Conservation (phyloP, 345 rosid species). For the Geranium rotundifolium region DNA sequence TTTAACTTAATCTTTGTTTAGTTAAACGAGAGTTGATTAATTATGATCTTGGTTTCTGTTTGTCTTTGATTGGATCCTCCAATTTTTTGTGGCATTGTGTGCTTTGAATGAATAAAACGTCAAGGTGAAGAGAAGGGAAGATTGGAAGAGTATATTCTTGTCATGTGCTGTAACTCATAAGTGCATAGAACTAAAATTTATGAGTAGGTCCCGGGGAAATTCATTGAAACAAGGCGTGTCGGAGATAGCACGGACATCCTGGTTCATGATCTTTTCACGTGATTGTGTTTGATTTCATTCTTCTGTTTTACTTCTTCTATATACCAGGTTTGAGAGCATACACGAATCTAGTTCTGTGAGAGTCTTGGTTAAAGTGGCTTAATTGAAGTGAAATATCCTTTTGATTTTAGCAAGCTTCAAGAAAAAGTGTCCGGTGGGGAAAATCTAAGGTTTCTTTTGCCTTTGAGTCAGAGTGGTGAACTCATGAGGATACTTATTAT, state of each 20-base stretch:
- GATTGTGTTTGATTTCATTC: neutral
- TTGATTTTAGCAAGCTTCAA: neutral
- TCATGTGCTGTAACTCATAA: neutral
- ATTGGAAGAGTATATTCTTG: neutral
- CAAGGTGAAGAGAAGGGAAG: neutral
- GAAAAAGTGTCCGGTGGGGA: neutral
- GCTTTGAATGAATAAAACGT: neutral
- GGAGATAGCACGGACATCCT: too few relatives aligned
- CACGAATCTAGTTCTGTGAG: neutral
- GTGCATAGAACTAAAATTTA: neutral
- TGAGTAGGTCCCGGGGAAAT: too few relatives aligned
- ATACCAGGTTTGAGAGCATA: neutral
- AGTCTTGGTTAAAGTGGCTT: neutral
- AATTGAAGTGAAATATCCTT: neutral
- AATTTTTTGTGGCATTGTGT: neutral
- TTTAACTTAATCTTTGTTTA: too few relatives aligned
- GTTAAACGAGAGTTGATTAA: neutral
- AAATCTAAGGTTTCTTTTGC: neutral
- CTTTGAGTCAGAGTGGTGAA: neutral
- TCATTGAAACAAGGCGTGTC: too few relatives aligned
- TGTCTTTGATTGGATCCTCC: neutral
- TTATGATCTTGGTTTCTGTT: neutral
- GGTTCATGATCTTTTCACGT: neutral
- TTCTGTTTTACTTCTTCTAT: neutral
- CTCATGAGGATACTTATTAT: neutral